These are phyloP conservation scores for Chenopodium berlandieri DNA, from an alignment of 148 eudicot genomes.

Conservation along the genomic window DNA sequence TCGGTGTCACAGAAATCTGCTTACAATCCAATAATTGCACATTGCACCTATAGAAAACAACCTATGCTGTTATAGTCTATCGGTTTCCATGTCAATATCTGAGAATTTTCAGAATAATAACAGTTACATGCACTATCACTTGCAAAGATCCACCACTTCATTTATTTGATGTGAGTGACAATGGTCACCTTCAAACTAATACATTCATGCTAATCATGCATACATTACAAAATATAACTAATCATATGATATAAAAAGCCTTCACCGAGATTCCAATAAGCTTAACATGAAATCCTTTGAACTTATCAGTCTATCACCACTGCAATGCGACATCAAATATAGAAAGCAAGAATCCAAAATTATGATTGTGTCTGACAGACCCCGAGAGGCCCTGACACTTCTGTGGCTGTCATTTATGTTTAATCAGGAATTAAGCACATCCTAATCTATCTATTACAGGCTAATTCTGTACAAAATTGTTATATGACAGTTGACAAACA, in stretches of 20 bases:
- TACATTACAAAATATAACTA: not conserved
- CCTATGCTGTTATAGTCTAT: not conserved
- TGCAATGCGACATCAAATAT: too few species aligned
- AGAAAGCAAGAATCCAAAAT: not conserved
- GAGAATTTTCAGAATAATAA: not conserved
- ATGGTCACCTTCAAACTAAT: not conserved
- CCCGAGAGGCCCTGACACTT: not conserved
- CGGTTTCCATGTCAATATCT: not conserved
- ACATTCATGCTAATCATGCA: not conserved
- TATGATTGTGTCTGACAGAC: not conserved
- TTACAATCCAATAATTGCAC: constrained; percentile 1
- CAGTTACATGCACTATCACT: not conserved
- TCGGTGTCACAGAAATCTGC: not conserved
- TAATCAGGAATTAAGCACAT: not conserved
- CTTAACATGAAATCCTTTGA: not conserved
- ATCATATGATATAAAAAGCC: not conserved
- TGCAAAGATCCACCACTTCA: not conserved
- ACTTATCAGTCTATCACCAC: not conserved
- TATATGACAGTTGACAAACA: not conserved
- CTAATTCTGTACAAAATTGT: not conserved
- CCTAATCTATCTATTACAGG: not conserved
- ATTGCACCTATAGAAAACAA: not conserved
- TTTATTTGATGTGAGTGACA: not conserved
- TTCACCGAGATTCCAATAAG: not conserved
- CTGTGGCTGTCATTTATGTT: not conserved